Percentiles rank a stretch among this genome's conserved stretches.
These are phyloP conservation scores for Xerocomellus chrysenteron DNA, from an alignment of 768 basidiomycete species.

Conservation along the genomic window DNA sequence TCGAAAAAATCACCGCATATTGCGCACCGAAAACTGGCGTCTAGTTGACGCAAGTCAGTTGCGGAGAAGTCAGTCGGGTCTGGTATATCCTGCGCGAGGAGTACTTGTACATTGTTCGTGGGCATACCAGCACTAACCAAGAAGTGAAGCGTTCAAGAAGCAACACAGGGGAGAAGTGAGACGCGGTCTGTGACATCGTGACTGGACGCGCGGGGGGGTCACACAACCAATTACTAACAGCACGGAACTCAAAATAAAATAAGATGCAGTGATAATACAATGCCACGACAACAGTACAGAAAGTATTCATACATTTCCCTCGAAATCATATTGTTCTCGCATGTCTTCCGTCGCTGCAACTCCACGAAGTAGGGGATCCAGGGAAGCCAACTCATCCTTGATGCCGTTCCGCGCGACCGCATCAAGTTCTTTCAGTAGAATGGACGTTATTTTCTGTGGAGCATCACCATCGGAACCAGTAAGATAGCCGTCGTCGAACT, in stretches of 20 bases:
- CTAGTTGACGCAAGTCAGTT: conserved; percentile 60
- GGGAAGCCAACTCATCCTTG: conserved; percentile 76
- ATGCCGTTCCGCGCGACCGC: conserved; percentile 76
- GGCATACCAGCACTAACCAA: conserved; percentile 15
- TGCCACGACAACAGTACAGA: conserved; percentile 15
- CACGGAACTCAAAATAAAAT: neutral
- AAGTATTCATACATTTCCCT: conserved; percentile 35
- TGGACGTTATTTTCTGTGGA: conserved; percentile 79
- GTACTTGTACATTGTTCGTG: conserved; percentile 28
- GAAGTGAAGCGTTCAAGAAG: neutral
- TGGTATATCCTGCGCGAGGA: conserved; percentile 39
- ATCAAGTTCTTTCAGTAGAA: conserved; percentile 82
- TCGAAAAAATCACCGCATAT: conserved; percentile 76
- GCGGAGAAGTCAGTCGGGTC: conserved; percentile 74
- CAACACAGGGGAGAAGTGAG: neutral
- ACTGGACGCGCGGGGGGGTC: conserved; percentile 21
- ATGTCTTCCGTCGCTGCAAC: conserved; percentile 39
- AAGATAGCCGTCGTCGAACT: conserved; percentile 18
- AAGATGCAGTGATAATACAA: conserved; percentile 24
- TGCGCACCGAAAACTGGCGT: conserved; percentile 64
- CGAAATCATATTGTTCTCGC: conserved; percentile 44
- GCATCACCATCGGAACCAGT: neutral
- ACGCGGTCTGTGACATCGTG: conserved; percentile 25
- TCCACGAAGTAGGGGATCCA: conserved; percentile 75
- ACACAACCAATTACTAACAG: conserved; percentile 5